phyloP scores from a whole-genome alignment of 176 grass and related monocot species.

The Triticum timopheevii region DNA sequence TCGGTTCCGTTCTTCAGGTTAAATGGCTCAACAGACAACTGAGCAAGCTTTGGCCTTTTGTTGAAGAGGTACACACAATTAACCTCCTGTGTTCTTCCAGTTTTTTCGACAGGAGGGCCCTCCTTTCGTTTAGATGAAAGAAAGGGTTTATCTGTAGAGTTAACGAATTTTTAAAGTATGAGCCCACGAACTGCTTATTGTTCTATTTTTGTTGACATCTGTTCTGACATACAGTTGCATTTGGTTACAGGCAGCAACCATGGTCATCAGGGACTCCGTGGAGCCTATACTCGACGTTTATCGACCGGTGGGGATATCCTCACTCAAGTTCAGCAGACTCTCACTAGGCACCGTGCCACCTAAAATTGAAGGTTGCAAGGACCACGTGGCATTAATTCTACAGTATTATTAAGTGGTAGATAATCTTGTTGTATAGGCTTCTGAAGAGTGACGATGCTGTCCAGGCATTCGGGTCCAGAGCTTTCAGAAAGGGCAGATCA shows the following conservation, averaged over 20 bases:
- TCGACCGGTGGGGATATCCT: conserved; percentile 78
- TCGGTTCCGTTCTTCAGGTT: conserved; percentile 56
- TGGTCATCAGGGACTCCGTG: conserved; percentile 90
- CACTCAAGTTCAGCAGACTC: conserved; percentile 90
- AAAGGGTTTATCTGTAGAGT: too few species aligned
- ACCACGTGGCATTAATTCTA: not conserved
- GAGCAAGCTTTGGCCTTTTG: conserved; percentile 92
- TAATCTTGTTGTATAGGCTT: not conserved
- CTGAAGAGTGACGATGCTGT: conserved; percentile 5
- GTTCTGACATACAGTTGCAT: conserved; percentile 20
- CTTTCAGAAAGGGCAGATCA: conserved; percentile 83
- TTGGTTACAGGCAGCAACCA: conserved; percentile 74
- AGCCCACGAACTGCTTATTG: not conserved
- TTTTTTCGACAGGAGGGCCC: too few species aligned
- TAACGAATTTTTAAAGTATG: too few species aligned
- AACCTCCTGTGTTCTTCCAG: not conserved
- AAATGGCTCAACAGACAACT: conserved; percentile 94
- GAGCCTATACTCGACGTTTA: conserved; percentile 91
- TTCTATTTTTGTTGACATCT: conserved; percentile 1
- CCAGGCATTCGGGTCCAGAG: conserved; percentile 86
- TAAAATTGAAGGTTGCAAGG: conserved; percentile 84
- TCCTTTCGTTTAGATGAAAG: too few species aligned
- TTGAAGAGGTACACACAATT: conserved; percentile 63
- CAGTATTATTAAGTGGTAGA: not conserved
- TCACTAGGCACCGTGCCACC: conserved; percentile 82